These are phyloP conservation scores for Fraxinus anomala DNA, from an alignment of 257 asterid species.

Conservation along the genomic window DNA sequence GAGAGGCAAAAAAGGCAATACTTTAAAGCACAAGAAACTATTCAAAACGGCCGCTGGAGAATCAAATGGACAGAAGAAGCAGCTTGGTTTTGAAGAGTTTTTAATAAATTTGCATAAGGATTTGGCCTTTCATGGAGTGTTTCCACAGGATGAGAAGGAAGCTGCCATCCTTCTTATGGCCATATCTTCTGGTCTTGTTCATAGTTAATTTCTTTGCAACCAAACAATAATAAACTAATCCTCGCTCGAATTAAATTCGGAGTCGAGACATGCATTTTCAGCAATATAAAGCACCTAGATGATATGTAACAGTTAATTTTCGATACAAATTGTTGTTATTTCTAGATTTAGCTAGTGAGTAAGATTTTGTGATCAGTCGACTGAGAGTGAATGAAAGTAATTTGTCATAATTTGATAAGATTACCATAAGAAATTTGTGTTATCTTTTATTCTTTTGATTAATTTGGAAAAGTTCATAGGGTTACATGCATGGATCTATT, in stretches of 20 bases:
- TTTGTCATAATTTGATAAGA: background rate
- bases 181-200: constrained; percentile 4
- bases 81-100: constrained; percentile 59
- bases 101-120: background rate
- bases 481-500: background rate
- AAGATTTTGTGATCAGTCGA: background rate
- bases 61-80: constrained; percentile 34
- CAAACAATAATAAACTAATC: background rate
- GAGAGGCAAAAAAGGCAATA: constrained; percentile 34
- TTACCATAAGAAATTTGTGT: background rate
- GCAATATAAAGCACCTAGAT: background rate
- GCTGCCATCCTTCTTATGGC: constrained; percentile 13
- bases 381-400: background rate
- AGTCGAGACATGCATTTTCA: background rate
- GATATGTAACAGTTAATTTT: background rate
- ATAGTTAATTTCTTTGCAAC: background rate
- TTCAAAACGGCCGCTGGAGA: constrained; percentile 40
- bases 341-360: background rate
- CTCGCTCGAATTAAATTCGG: background rate
- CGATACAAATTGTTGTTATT: background rate
- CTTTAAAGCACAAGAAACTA: constrained; percentile 56
- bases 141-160: constrained; percentile 7
- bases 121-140: background rate
- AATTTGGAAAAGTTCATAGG: background rate
- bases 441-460: background rate